Conservation (phyloP, 257 asterid species). For the Gentiana dahurica region DNA sequence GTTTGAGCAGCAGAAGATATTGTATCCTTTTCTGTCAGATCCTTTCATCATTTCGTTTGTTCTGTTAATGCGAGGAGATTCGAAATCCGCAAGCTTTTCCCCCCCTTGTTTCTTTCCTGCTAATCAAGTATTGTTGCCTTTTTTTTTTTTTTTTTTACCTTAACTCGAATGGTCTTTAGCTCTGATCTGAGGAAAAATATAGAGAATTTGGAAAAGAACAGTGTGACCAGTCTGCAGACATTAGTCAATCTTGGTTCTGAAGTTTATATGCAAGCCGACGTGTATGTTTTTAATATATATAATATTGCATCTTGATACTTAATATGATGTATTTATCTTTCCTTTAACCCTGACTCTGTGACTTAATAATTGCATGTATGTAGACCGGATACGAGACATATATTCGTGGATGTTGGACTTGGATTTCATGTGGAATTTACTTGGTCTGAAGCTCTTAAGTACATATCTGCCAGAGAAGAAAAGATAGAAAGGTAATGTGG, state of each 20-base stretch:
- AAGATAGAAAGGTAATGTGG: constrained; percentile 18
- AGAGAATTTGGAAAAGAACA: constrained; percentile 76
- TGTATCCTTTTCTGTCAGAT: constrained; percentile 59
- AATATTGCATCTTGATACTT: too few species aligned
- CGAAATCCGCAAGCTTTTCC: not conserved
- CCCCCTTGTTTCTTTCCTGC: not conserved
- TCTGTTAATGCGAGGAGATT: not conserved
- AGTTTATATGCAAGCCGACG: constrained; percentile 81
- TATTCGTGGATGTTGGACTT: constrained; percentile 82
- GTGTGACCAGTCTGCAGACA: constrained; percentile 63
- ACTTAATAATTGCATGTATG: constrained; percentile 8
- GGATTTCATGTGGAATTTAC: constrained; percentile 90
- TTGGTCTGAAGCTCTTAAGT: constrained; percentile 80
- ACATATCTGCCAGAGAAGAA: constrained; percentile 45
- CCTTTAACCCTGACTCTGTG: not conserved
- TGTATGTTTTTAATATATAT: constrained; percentile 34
- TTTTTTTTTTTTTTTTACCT: constrained; percentile 17
- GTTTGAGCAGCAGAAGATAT: constrained; percentile 70
- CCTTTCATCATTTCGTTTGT: not conserved
- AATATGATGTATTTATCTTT: too few species aligned
- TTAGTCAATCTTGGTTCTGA: constrained; percentile 88
- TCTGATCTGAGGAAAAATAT: constrained; percentile 74
- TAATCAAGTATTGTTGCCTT: not conserved
- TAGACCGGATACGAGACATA: constrained; percentile 70
- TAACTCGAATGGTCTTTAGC: constrained; percentile 35